Percentiles rank a stretch among this genome's conserved stretches.
Evolutionary conservation across 768 basidiomycete species (phyloP).

Genomic region (Rhizopogon sp.): DNA sequence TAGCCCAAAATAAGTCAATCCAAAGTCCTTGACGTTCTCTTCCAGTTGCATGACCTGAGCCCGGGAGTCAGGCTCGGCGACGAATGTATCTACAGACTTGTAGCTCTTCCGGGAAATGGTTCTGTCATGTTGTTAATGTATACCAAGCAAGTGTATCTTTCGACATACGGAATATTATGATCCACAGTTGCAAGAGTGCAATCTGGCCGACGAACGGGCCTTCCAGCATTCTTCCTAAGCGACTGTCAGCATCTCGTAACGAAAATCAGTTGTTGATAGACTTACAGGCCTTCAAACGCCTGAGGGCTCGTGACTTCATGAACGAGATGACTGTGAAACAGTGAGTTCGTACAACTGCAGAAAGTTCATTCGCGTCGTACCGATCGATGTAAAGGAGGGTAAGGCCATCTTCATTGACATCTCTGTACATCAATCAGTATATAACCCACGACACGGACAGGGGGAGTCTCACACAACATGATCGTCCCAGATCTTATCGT

Average conservation of each 20-base stretch:
- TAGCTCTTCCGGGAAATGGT: conserved; percentile 74
- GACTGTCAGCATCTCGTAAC: conserved; percentile 8
- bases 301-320: conserved; percentile 95
- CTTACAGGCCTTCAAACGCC: conserved; percentile 83
- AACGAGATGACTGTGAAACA: conserved; percentile 46
- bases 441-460: conserved; percentile 3
- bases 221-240: conserved; percentile 61
- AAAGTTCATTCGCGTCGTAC: conserved; percentile 28
- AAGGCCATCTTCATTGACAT: conserved; percentile 69
- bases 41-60: conserved; percentile 81
- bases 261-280: conserved; percentile 7
- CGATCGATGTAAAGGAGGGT: conserved; percentile 83
- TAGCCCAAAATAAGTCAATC: conserved; percentile 89
- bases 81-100: conserved; percentile 65
- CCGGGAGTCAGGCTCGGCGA: conserved; percentile 80
- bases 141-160: not conserved
- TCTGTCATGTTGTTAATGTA: conserved; percentile 28
- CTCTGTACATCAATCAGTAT: conserved; percentile 34
- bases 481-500: conserved; percentile 98
- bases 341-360: not conserved
- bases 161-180: conserved; percentile 79
- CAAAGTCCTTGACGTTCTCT: conserved; percentile 88
- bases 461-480: conserved; percentile 73
- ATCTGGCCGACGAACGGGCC: conserved; percentile 78
- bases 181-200: conserved; percentile 88